Evolutionary conservation across 805 yeast genomes (phyloP), one percentile per base, ranked within the genome.

Genomic region (Nematodospora valgi): DNA sequence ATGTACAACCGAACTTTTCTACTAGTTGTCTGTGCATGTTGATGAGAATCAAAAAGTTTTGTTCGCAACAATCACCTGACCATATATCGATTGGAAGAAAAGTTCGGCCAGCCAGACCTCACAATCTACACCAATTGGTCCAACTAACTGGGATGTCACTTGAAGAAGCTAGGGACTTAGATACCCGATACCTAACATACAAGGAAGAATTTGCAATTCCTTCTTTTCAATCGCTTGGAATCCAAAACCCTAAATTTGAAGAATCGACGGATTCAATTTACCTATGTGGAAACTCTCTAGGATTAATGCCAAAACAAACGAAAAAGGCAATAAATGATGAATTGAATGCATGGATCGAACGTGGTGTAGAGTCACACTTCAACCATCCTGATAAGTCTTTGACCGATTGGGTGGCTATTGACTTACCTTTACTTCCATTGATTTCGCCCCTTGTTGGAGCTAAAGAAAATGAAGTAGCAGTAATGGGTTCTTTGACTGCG

Each of bases 281-380:
- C 53, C 65, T 89, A 30, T 87, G 96, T 59, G 98, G 98, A 2
- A 91, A 89, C 63, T 86, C 96, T n/a, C 74, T 89, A 5, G 98
- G 98, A 0, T 62, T 89, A 40, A 84, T 87, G 89, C 97, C 98
- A 0, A 64, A 59, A 33, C 52, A 64, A 6, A 80, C 89, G 0
- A 64, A 74, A 22, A 43, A 45, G 5, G 83, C 84, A 11, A 63
- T 89, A 11, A 58, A 59, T 32, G 70, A 64, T 26, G 97, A 89
- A 56, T 62, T 89, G 32, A 74, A 78, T 44, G 95, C 93, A 0
- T 89, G 98, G 98, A 68, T 76, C 20, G 66, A 56, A 18, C 64
- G 88, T 22, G 98, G 80, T 2, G 98, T 89, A 6, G 88, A 84
- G 43, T 76, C 93, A 0, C 98, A 89, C 57, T 82, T 82, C 59